Conservation (phyloP, 768 basidiomycete genomes). For the Mycena metata region DNA sequence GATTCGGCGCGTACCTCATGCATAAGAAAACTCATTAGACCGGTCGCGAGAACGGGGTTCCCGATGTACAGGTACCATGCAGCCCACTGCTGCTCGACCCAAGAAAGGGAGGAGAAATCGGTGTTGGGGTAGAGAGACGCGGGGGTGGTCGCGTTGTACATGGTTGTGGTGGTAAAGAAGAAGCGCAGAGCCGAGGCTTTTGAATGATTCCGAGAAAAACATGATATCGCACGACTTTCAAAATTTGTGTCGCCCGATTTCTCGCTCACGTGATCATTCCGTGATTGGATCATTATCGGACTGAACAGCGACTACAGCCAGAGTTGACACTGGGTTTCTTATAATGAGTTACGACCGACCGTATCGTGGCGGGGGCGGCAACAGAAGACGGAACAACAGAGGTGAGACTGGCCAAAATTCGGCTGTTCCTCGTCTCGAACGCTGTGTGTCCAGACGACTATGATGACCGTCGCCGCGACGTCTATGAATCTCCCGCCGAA, state of each 20-base stretch:
- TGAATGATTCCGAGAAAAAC: constrained; percentile 7
- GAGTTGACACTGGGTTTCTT: constrained; percentile 39
- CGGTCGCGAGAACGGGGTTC: constrained; percentile 93
- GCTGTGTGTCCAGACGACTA: constrained; percentile 69
- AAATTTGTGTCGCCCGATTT: too few relatives aligned
- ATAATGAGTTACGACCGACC: constrained; percentile 72
- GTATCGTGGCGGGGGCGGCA: constrained; percentile 58
- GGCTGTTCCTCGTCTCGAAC: constrained; percentile 38
- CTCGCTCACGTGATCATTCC: neutral
- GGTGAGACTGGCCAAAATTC: constrained; percentile 58
- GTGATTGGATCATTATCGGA: neutral
- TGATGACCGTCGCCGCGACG: constrained; percentile 75
- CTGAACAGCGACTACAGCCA: constrained; percentile 24
- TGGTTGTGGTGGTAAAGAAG: constrained; percentile 52
- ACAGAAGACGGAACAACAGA: constrained; percentile 62
- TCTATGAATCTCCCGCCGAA: constrained; percentile 79
- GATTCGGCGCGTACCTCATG: constrained; percentile 84
- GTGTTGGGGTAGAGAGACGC: constrained; percentile 54
- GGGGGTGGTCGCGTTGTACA: constrained; percentile 57
- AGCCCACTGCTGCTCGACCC: constrained; percentile 86
- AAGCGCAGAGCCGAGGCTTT: neutral
- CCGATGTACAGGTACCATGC: constrained; percentile 89
- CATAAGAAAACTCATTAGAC: constrained; percentile 90
- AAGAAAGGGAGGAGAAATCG: constrained; percentile 72
- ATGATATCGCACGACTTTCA: constrained; percentile 7